These are phyloP conservation scores for Scleromitrula shiraiana DNA, from an alignment of 2,329 filamentous ascomycete genomes.

Conservation along the genomic window DNA sequence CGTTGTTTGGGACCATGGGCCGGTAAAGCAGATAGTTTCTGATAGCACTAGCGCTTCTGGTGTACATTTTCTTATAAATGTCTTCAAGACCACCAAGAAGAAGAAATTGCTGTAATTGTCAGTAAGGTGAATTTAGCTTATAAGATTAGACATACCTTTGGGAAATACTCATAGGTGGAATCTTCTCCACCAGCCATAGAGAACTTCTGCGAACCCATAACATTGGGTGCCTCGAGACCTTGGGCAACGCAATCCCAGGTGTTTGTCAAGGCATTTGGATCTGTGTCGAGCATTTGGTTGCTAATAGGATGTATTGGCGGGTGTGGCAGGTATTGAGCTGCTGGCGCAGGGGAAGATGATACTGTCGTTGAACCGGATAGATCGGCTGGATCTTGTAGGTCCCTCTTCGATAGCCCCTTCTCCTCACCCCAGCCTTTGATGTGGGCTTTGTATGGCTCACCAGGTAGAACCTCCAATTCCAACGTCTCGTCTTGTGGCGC, in stretches of 20 bases:
- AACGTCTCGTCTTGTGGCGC: slow-evolving; percentile 13
- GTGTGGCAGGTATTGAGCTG: not conserved
- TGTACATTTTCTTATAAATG: slow-evolving; percentile 68
- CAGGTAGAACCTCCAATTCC: slow-evolving; percentile 25
- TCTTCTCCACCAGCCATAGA: slow-evolving; percentile 59
- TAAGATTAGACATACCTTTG: slow-evolving; percentile 42
- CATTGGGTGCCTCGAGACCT: slow-evolving; percentile 43
- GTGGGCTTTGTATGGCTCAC: slow-evolving; percentile 20
- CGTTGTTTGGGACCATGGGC: slow-evolving; percentile 60
- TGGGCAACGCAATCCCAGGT: slow-evolving; percentile 47
- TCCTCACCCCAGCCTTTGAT: slow-evolving; percentile 21
- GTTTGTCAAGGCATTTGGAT: not conserved
- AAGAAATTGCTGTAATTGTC: slow-evolving; percentile 49
- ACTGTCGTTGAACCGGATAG: not conserved
- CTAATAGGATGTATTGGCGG: not conserved
- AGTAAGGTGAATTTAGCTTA: slow-evolving; percentile 11
- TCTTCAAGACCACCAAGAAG: slow-evolving; percentile 66
- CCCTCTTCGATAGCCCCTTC: slow-evolving; percentile 16
- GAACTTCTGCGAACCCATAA: slow-evolving; percentile 37
- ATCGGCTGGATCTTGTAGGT: not conserved
- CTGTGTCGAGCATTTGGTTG: not conserved
- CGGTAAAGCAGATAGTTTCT: slow-evolving; percentile 70
- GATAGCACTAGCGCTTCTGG: slow-evolving; percentile 56
- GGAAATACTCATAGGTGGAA: slow-evolving; percentile 65
- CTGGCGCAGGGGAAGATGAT: not conserved